Base-by-base conservation (phyloP, 2,329 filamentous ascomycete genomes). In the Monilinia vaccinii-corymbosi region DNA sequence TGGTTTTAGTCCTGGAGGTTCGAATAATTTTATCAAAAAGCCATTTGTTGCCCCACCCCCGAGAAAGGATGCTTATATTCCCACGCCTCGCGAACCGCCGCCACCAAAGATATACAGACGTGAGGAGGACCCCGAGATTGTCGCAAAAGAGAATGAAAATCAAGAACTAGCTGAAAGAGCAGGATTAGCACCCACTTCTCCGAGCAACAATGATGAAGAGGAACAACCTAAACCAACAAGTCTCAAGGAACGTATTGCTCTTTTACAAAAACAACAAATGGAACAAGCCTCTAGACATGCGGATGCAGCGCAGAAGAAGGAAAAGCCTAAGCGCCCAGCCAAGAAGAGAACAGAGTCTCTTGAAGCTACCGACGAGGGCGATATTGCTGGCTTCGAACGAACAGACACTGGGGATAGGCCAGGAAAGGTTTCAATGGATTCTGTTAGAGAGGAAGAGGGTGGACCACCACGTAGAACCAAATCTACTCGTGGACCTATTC, bases 1-100 rank as follows among this genome's bases (percentile, higher is more conserved):
- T 62, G 84, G 84, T 2, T 75, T 87, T 31, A 75, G 79, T 60
- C 77, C 80, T 34, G 80, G 82, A 61, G 77, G 81, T 51, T 80
- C 81, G 64, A 80, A 80, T 57, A 80, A 81, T 60, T 97, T 97
- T 71, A 86, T 99, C 74, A 97, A 93, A 80, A 97, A 97, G 75
- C 91, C 93, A 0, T 99, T 97, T 69, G 92, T 99, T 60, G 90
- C 94, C 4, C 91, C 94, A 56, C 94, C 94, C 21, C 94, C 94
- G 0, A 96, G 91, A 73, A 88, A 91, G 66, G 88, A 97, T 76
- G 88, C 93, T 28, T 99, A 90, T 70, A 81, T 99, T 11, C 90
- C 94, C 28, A 86, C 89, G 4, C 79, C 81, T 34, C 83, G 86
- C 25, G 88, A 94, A 63, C 75, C 81, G 18, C 85, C 87, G 1